These are phyloP conservation scores for Gamsiella multidivaricata DNA, from an alignment of 192 early-diverging fungal species.

Conservation along the genomic window DNA sequence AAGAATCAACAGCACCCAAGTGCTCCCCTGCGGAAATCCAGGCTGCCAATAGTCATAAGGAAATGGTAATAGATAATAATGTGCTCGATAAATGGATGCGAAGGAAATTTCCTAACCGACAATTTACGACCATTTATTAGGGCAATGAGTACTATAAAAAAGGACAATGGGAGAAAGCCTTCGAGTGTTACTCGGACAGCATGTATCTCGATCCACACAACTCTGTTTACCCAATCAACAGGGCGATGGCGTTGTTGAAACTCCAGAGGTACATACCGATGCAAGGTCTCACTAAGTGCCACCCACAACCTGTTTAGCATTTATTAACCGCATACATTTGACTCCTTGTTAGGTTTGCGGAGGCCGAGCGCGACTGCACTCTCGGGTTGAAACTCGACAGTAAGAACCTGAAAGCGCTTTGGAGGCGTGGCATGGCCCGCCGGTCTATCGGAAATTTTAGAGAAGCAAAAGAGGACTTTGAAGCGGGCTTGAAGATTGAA, in stretches of 20 bases:
- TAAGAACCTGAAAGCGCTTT: slow-evolving; percentile 83
- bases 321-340: neutral
- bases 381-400: slow-evolving; percentile 66
- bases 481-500: slow-evolving; percentile 71
- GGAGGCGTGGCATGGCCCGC: slow-evolving; percentile 77
- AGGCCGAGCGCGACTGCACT: slow-evolving; percentile 78
- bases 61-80: too few relatives aligned
- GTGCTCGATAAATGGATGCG: too few relatives aligned
- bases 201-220: slow-evolving; percentile 71
- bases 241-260: slow-evolving; percentile 87
- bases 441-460: slow-evolving; percentile 59
- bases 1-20: too few relatives aligned
- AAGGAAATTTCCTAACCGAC: neutral
- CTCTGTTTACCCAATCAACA: slow-evolving; percentile 73
- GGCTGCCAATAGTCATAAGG: too few relatives aligned
- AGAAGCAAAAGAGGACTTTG: slow-evolving; percentile 73
- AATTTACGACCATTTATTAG: too few relatives aligned
- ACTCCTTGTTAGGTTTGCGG: slow-evolving; percentile 56
- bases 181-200: slow-evolving; percentile 71
- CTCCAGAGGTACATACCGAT: slow-evolving; percentile 61
- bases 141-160: slow-evolving; percentile 53
- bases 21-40: too few relatives aligned
- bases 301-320: too few relatives aligned
- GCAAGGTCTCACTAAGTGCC: too few relatives aligned
- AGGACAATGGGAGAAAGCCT: slow-evolving; percentile 65